Base-by-base conservation (phyloP, 441 rosid species). In the Omphalea diandra region DNA sequence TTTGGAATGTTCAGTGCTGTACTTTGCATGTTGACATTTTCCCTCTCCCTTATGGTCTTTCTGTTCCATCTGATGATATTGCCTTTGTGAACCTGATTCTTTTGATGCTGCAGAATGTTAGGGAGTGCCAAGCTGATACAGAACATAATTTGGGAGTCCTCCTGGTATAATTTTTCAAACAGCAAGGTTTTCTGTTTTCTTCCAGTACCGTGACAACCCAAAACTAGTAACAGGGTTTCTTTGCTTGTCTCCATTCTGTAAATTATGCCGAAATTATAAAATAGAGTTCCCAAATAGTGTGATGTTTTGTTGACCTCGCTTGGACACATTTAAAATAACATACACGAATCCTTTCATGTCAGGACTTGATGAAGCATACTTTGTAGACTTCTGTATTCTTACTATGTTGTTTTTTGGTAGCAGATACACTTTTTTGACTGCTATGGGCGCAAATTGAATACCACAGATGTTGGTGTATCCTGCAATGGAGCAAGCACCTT, bases 71-170 rank as follows among this genome's bases (percentile, higher is more conserved):
- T 61, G 14, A 73, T 41, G 24, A 22, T 71, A 33, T 61, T 75
- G n/a, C 54, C 54, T 65, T 6, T 47, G 14, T 44, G 15, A 47
- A n/a, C 31, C 7, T 73, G 4, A 62, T 69, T 54, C 41, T 52
- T 73, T 68, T 59, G 22, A 32, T 82, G 73, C 68, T 76, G 67
- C 93, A 94, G 97, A 86, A 66, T 79, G 76, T 82, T 27, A 79
- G 69, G 18, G 89, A 81, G 71, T 61, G 77, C 50, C 89, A 77
- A 61, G 75, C 86, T 79, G 73, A 77, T 75, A 81, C 74, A 29
- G 97, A 94, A 71, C 86, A 83, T 73, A 91, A 94, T 81, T 85
- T 94, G 86, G 98, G 97, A 71, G 80, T 90, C 70, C 87, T 94
- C 50, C 76, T 94, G 97, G 98, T 94, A 85, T 63, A 84, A 32